phyloP scores from a whole-genome alignment of 202 grass and related monocot genomes.

The Bolboschoenoplectus hybrid region DNA sequence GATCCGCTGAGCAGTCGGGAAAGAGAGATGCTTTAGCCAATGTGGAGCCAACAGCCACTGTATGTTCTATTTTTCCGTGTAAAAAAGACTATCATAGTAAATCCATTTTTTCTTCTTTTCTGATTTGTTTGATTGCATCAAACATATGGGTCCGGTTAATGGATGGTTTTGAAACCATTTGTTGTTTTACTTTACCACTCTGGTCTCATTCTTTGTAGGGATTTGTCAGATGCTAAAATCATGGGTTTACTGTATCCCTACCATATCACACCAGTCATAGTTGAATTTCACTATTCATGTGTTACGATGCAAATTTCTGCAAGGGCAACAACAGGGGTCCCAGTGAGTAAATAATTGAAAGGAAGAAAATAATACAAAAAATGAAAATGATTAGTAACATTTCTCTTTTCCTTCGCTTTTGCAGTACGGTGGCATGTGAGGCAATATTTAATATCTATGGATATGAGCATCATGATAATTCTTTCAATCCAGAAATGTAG shows the following conservation, averaged over 20 bases:
- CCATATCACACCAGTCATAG: background rate
- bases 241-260: background rate
- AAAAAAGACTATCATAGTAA: background rate
- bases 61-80: constrained; percentile 41
- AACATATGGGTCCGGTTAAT: background rate
- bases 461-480: background rate
- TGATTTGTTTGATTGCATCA: background rate
- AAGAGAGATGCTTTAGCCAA: constrained; percentile 59
- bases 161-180: background rate
- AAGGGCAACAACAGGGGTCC: background rate
- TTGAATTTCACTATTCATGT: background rate
- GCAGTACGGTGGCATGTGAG: constrained; percentile 41
- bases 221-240: background rate
- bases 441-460: background rate
- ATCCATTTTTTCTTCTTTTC: background rate
- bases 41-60: constrained; percentile 55
- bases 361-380: background rate
- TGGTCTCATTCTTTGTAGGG: background rate
- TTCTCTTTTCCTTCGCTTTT: constrained; percentile 5
- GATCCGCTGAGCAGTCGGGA: constrained; percentile 59
- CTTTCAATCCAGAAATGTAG: constrained; percentile 9
- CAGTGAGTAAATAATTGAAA: background rate
- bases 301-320: background rate
- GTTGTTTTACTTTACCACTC: background rate
- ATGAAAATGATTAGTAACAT: background rate